Conservation (phyloP, 345 rosid genomes). For the Lumnitzera racemosa region DNA sequence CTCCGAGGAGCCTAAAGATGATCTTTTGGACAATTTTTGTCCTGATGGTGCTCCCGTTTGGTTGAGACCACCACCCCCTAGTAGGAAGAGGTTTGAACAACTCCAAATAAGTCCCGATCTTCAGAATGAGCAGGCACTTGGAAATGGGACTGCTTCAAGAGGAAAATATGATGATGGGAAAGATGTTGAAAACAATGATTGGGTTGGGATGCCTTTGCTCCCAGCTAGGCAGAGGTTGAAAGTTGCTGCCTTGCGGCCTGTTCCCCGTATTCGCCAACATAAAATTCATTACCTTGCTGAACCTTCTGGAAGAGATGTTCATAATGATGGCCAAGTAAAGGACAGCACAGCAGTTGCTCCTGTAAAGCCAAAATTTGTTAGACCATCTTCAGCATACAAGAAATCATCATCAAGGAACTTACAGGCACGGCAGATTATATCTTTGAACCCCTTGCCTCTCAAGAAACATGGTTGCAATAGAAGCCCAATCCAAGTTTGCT, state of each 20-base stretch:
- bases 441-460: conserved; percentile 42
- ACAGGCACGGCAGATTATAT: conserved; percentile 43
- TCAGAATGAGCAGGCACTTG: conserved; percentile 8
- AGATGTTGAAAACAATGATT: neutral
- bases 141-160: conserved; percentile 10
- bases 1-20: conserved; percentile 16
- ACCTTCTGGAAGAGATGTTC: conserved; percentile 27
- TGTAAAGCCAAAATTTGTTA: conserved; percentile 12
- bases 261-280: conserved; percentile 33
- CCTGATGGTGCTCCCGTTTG: conserved; percentile 22
- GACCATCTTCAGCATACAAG: conserved; percentile 24
- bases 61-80: conserved; percentile 41
- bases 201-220: neutral
- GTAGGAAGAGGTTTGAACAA: conserved; percentile 24
- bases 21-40: neutral
- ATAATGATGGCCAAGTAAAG: conserved; percentile 29
- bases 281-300: conserved; percentile 31
- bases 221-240: conserved; percentile 20
- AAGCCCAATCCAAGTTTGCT: conserved; percentile 38
- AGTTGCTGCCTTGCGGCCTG: conserved; percentile 46
- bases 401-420: conserved; percentile 31
- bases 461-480: conserved; percentile 53
- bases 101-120: conserved; percentile 10
- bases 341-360: conserved; percentile 22
- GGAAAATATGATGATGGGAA: neutral